Evolutionary conservation across 495 filamentous ascomycete species (phyloP).

Genomic region (Usnea hakonensis): DNA sequence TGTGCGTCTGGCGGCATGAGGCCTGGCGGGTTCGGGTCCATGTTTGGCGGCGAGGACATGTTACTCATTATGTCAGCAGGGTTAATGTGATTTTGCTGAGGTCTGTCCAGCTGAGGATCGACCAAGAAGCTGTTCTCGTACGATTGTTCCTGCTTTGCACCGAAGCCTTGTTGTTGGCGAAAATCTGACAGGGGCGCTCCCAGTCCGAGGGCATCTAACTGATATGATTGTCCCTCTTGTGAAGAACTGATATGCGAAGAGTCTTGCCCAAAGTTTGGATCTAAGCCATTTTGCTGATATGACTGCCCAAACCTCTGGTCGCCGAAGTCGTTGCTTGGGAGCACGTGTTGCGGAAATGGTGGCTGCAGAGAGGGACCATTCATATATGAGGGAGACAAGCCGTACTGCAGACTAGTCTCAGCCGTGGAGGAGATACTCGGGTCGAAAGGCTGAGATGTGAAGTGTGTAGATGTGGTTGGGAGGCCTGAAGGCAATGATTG

Average conservation of each 20-base stretch:
- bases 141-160: constrained; percentile 17
- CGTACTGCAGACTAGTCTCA: constrained; percentile 17
- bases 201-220: constrained; percentile 16
- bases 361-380: constrained; percentile 16
- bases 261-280: constrained; percentile 13
- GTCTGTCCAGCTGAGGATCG: constrained; percentile 39
- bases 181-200: constrained; percentile 16
- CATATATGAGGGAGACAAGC: constrained; percentile 17
- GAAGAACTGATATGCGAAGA: constrained; percentile 11
- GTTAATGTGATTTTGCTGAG: constrained; percentile 39
- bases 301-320: constrained; percentile 15
- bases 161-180: constrained; percentile 16
- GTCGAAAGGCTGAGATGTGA: constrained; percentile 18
- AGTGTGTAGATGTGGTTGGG: constrained; percentile 15
- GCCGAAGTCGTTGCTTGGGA: constrained; percentile 20
- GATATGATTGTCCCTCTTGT: constrained; percentile 16
- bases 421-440: constrained; percentile 13
- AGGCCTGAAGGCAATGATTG: constrained; percentile 13
- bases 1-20: constrained; percentile 12
- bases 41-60: constrained; percentile 64
- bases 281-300: constrained; percentile 20
- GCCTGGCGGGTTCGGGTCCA: constrained; percentile 42
- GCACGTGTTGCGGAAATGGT: constrained; percentile 17
- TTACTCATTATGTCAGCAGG: constrained; percentile 62
- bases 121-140: constrained; percentile 27